These are phyloP conservation scores for Salix suchowensis DNA, from an alignment of 345 rosid genomes.

Conservation along the genomic window DNA sequence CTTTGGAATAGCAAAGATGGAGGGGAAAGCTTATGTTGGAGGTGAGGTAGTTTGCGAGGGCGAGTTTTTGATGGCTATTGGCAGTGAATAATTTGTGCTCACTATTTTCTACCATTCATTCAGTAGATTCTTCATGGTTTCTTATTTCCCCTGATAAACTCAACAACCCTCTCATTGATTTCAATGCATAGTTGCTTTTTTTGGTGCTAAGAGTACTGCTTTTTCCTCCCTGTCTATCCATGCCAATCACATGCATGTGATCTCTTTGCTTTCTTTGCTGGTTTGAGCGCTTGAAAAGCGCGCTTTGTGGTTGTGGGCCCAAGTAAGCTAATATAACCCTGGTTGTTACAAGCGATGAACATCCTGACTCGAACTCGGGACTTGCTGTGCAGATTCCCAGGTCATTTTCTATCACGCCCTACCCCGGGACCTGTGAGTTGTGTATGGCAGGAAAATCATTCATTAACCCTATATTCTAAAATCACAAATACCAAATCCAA, in stretches of 20 bases:
- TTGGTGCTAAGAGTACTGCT: too few relatives aligned
- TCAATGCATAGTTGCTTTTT: not conserved
- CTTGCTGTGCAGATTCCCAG: too few relatives aligned
- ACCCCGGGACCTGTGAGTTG: too few relatives aligned
- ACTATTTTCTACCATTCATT: not conserved
- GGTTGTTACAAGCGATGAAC: too few relatives aligned
- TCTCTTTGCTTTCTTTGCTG: not conserved
- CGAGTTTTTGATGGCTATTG: constrained; percentile 87
- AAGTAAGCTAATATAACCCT: too few relatives aligned
- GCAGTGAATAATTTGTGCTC: constrained; percentile 35
- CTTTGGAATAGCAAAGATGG: constrained; percentile 94
- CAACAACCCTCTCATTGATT: not conserved
- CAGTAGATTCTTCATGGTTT: not conserved
- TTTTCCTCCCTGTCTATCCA: not conserved
- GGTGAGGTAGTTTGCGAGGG: constrained; percentile 82
- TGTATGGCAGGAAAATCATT: not conserved
- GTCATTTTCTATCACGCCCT: too few relatives aligned
- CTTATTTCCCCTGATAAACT: not conserved
- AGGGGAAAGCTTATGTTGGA: constrained; percentile 94
- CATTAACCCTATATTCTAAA: too few relatives aligned
- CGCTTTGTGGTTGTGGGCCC: too few relatives aligned
- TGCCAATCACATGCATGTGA: not conserved
- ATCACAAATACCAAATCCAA: too few relatives aligned
- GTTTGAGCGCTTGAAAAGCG: not conserved
- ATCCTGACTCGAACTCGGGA: too few relatives aligned